Evolutionary conservation across 768 basidiomycete species (phyloP).

Genomic region (Mycena polygramma): DNA sequence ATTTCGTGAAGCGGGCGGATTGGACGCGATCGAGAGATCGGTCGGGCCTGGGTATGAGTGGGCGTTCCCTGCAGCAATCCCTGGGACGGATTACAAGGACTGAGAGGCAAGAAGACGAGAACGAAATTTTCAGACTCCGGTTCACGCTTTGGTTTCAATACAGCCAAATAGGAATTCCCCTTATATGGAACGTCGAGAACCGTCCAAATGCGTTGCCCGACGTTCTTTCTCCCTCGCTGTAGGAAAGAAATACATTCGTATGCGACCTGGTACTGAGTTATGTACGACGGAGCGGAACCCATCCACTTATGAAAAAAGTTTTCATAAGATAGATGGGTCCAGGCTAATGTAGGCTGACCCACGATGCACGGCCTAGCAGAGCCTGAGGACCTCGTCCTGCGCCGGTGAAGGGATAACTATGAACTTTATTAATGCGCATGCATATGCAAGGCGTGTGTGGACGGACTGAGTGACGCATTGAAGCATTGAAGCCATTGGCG

Average conservation of each 20-base stretch:
- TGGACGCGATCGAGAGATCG: conserved; percentile 17
- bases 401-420: conserved; percentile 5
- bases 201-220: no score
- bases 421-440: conserved; percentile 32
- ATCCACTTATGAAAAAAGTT: no score
- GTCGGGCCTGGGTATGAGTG: neutral
- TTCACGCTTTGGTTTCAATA: neutral
- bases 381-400: neutral
- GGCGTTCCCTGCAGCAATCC: conserved; percentile 6
- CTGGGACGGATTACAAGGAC: conserved; percentile 7
- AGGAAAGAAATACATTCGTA: no score
- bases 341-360: no score
- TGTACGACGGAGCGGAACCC: no score
- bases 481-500: neutral
- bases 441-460: conserved; percentile 26
- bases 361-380: neutral
- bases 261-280: no score
- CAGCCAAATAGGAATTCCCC: neutral
- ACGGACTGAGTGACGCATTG: conserved; percentile 26
- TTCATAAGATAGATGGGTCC: no score
- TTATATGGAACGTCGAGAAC: neutral
- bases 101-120: neutral
- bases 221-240: no score
- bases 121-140: conserved; percentile 12
- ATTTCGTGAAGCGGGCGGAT: conserved; percentile 16